Evolutionary conservation across 345 rosid genomes (phyloP), one percentile per base, ranked within the genome.

Genomic region (Populus pruinosa): DNA sequence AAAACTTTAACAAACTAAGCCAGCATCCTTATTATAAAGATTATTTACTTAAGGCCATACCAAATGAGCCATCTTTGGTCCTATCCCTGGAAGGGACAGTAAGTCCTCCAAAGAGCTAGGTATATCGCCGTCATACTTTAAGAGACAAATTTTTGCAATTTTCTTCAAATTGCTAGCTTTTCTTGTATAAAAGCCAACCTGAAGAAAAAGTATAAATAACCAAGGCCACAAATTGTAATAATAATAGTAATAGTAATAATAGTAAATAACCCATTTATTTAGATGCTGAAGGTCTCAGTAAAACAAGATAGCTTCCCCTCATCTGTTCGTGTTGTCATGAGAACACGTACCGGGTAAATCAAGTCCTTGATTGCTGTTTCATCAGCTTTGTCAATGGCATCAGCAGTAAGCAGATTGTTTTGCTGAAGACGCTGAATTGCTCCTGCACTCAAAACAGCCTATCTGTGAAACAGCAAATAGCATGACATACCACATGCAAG

Each of bases 141-240:
- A 50, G 70, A 95, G 90, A 86, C 98, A 93, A 70, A 91, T 87
- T 49, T 87, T 87, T n/a, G 98, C 96, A 77, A 95, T 91, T 82
- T 93, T 95, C 90, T 95, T 95, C 94, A 92, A 68, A 83, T 91
- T 90, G 79, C 73, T 82, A 71, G 99, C 98, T 87, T 93, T 95
- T 83, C 97, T 88, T 63, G 93, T 87, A 82, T 93, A 93, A 85
- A 93, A 93, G n/a, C 98, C 98, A 39, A 95, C 99, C 98, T 95
- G 66, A 67, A 71, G 70, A 47, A 74, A 23, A 5, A 35, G 29
- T 33, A 21, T 25, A 38, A 72, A 4, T 21, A 71, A 71, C 27
- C 43, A 69, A 56, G 39, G 39, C 59, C 49, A 33, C 33, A 74
- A 27, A 67, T 12, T 7, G 61, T 1, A 62, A 18, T 38, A 62